Base-by-base conservation (phyloP, 371 early-diverging fungal genomes). In the Saksenaea vasiformis region DNA sequence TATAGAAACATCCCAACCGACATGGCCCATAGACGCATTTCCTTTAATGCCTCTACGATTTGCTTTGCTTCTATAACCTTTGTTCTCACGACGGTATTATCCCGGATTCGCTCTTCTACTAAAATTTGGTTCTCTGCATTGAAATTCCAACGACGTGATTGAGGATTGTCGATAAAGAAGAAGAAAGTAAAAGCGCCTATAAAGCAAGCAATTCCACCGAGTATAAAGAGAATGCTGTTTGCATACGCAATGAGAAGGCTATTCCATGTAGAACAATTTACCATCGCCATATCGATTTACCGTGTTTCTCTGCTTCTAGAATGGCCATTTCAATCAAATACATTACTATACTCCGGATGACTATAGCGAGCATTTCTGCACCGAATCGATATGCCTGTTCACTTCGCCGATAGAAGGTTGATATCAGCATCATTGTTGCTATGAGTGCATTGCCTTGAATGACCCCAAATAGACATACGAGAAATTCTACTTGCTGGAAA, bases 281-380 rank as follows among this genome's bases (percentile, higher is more conserved):
- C 80, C 87, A 87, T 67, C 74, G 75, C 87, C 89, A 87, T 14
- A 66, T 56, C 13, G 56, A 19, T 14, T 84, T 61, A 27, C 68
- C 71, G 9, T 63, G 64, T 71, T 11, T 80, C 87, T 31, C 82
- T 79, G 9, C 87, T 83, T 3, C 83, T 73, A 7, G 84, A 73
- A 0, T 85, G 87, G 56, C 85, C 86, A 14, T 85, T 71, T 14
- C 78, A 70, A 3, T 78, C 66, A 41, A 85, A n/a, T 47, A 47
- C 11, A 9, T 22, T 4, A 31, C 4, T 4, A 7, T 31, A 7
- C 7, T 2, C 31, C 2, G 4, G 31, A 31, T 4, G 31, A 7
- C 75, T 43, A 73, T 74, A 41, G 64, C 77, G 9, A 75, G 67
- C 73, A 73, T 5, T 1, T 10, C 28, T 9, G 35, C 57, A 0